Percentiles rank a stretch among this genome's conserved stretches.
phyloP scores from a whole-genome alignment of 441 rosid species.

The Pelargonium fulgidum region DNA sequence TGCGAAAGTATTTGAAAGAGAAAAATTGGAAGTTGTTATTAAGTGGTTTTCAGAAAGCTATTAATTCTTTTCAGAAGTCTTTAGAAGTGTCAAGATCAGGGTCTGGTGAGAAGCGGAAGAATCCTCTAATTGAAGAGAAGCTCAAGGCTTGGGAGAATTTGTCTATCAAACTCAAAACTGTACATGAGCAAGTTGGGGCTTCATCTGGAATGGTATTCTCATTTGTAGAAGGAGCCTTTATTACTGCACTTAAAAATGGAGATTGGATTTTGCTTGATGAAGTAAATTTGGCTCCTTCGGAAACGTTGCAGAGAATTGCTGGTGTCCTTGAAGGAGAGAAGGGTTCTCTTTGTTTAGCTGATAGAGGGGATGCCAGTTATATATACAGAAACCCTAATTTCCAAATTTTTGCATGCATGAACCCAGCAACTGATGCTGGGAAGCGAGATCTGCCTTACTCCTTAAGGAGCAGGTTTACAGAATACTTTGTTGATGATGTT shows the following conservation, averaged over 20 bases:
- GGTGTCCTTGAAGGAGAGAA: constrained; percentile 94
- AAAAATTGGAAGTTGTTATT: constrained; percentile 64
- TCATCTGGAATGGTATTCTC: constrained; percentile 86
- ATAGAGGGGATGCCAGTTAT: constrained; percentile 79
- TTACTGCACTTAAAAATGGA: constrained; percentile 81
- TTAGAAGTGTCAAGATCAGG: constrained; percentile 29
- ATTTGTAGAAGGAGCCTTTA: constrained; percentile 93
- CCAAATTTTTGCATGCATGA: constrained; percentile 94
- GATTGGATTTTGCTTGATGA: constrained; percentile 98
- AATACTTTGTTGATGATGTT: constrained; percentile 81
- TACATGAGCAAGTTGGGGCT: constrained; percentile 41
- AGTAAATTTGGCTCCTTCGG: constrained; percentile 94
- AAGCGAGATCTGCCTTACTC: constrained; percentile 83
- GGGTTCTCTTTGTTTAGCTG: constrained; percentile 92
- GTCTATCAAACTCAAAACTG: constrained; percentile 48
- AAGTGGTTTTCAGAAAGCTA: constrained; percentile 41
- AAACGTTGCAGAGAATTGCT: constrained; percentile 79
- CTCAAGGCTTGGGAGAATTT: constrained; percentile 50
- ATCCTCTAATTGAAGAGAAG: constrained; percentile 37
- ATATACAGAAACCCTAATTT: constrained; percentile 70
- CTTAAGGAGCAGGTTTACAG: constrained; percentile 79
- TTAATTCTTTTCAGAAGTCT: constrained; percentile 28
- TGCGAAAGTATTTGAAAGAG: constrained; percentile 38
- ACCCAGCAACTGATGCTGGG: constrained; percentile 99
- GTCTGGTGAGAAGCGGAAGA: constrained; percentile 67